Conservation (phyloP, 202 grass and related monocot genomes). For the Carex arenaria region DNA sequence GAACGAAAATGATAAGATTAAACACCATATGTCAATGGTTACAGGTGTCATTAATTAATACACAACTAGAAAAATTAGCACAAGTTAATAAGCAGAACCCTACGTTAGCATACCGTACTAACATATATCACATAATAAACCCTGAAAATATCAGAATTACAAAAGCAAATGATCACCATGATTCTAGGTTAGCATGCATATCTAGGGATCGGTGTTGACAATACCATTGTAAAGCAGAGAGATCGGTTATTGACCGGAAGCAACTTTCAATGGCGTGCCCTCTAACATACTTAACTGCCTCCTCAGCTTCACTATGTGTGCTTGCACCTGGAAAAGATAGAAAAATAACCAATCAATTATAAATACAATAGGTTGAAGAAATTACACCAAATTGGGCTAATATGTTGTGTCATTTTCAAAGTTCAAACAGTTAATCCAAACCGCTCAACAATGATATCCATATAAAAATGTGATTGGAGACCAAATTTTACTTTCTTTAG, state of each 20-base stretch:
- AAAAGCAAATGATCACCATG: neutral
- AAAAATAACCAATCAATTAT: neutral
- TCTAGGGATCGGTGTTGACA: neutral
- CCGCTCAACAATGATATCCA: too few species aligned
- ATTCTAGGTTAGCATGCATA: neutral
- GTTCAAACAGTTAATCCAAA: too few species aligned
- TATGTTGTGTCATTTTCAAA: too few species aligned
- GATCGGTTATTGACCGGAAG: slow-evolving; percentile 52
- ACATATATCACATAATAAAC: neutral
- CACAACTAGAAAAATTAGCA: neutral
- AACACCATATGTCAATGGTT: neutral
- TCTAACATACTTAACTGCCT: slow-evolving; percentile 90
- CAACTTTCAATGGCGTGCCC: slow-evolving; percentile 56
- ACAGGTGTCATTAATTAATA: neutral
- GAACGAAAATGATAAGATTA: neutral
- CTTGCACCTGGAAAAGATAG: slow-evolving; percentile 56
- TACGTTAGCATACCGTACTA: neutral
- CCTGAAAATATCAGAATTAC: neutral
- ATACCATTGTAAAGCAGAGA: neutral
- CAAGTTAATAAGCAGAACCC: neutral
- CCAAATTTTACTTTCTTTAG: too few species aligned
- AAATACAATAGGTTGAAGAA: neutral
- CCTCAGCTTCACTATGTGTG: slow-evolving; percentile 84
- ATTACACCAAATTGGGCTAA: neutral
- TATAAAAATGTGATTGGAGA: too few species aligned